Conservation (phyloP, 106 monocot species). For the Allium sativum region DNA sequence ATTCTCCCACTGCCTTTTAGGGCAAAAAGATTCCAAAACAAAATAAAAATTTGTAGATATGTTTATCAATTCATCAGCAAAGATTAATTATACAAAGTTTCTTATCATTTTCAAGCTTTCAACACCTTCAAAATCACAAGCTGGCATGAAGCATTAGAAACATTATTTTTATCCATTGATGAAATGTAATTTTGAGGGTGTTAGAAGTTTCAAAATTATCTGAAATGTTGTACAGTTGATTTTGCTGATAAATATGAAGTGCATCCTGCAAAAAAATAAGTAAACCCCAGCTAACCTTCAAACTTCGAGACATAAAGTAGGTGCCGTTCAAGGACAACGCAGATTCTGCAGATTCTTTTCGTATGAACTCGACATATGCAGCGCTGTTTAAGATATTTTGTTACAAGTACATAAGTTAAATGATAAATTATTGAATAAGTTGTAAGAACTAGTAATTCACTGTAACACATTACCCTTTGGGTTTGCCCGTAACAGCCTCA, state of each 20-base stretch:
- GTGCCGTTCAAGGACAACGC: constrained; percentile 89
- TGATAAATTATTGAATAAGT: not conserved
- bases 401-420: not conserved
- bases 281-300: constrained; percentile 48
- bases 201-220: not conserved
- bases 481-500: constrained; percentile 79
- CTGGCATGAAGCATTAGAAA: not conserved
- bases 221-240: not conserved
- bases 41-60: too few relatives aligned
- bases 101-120: too few relatives aligned
- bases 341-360: constrained; percentile 82
- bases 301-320: constrained; percentile 92
- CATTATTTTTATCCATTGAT: not conserved
- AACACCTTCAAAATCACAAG: not conserved
- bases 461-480: constrained; percentile 50
- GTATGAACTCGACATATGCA: constrained; percentile 88
- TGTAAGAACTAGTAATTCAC: not conserved
- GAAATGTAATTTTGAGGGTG: not conserved
- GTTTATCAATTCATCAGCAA: not conserved
- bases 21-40: too few relatives aligned
- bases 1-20: too few relatives aligned
- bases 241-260: not conserved
- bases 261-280: not conserved
- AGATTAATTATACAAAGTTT: not conserved
- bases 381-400: constrained; percentile 46